Base-by-base conservation (phyloP, 1,284 basidiomycete genomes). In the Austropuccinia psidii region DNA sequence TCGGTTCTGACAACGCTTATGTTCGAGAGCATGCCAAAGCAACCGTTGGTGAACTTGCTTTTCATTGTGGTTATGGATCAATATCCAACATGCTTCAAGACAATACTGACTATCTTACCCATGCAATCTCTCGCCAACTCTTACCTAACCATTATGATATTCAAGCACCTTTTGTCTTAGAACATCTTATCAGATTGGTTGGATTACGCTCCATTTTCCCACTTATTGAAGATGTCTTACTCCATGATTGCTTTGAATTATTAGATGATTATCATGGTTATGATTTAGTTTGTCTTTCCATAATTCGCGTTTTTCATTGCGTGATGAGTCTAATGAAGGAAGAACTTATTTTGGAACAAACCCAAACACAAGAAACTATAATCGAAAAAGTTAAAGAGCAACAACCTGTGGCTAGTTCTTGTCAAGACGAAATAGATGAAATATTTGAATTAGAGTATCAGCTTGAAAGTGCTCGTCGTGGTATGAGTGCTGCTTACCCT, bases 181-280 rank as follows among this genome's bases (percentile, higher is more conserved):
- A 64, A 50, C 61, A 64, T 64, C 45, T 64, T 15, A 64, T 64
- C 61, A 64, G 29, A 50, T 24, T 64, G 41, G 45, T 64, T 19
- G 61, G 61, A 35, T 64, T 64, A 39, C 61, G 27, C 17, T 4
- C 27, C 11, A 64, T 64, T 29, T 39, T 64, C 19, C 61, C 61
- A 31, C 45, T 64, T 19, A 45, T 64, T 19, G 61, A 64, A 29
- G 43, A 47, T n/a, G 21, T 64, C 33, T 27, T 64, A 6, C 35
- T 64, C 4, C 43, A 64, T 15, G 61, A 64, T 19, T 64, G 35
- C 3, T 64, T 64, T 31, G 61, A 64, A 45, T 29, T 64, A n/a
- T 64, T 64, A 21, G 61, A 64, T 33, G 45, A 64, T 39, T 64
- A 27, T 64, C 61, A 64, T 47, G 61, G 61, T 24, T 64, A 64